phyloP scores from a whole-genome alignment of 1,139 yeast genomes.

The Geotrichum europaeum region DNA sequence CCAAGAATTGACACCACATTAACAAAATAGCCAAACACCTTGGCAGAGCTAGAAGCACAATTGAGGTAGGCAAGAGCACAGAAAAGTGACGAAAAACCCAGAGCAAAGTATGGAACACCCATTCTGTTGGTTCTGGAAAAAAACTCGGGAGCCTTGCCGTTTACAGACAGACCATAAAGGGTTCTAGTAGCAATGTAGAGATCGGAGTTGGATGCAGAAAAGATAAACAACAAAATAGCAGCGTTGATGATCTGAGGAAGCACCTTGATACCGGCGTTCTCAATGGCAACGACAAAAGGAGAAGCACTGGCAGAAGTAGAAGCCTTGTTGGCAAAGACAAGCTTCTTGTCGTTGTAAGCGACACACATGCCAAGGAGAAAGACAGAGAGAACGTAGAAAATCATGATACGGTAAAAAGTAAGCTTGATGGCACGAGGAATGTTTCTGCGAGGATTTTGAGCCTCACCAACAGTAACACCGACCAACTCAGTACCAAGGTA shows the following conservation, averaged over 20 bases:
- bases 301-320: slow-evolving; percentile 59
- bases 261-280: slow-evolving; percentile 55
- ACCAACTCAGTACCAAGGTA: slow-evolving; percentile 77
- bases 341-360: slow-evolving; percentile 37
- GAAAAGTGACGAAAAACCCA: slow-evolving; percentile 42
- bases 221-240: slow-evolving; percentile 59
- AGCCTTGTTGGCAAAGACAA: slow-evolving; percentile 25
- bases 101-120: slow-evolving; percentile 59
- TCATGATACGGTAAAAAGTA: slow-evolving; percentile 53
- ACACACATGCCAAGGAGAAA: slow-evolving; percentile 46
- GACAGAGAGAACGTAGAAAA: slow-evolving; percentile 45
- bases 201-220: slow-evolving; percentile 70
- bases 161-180: slow-evolving; percentile 54
- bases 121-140: slow-evolving; percentile 54
- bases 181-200: slow-evolving; percentile 67
- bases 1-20: slow-evolving; percentile 70
- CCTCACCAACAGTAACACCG: slow-evolving; percentile 72
- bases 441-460: slow-evolving; percentile 67
- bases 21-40: slow-evolving; percentile 61
- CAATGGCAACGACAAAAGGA: slow-evolving; percentile 60
- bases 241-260: slow-evolving; percentile 65
- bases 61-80: slow-evolving; percentile 60
- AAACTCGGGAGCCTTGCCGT: slow-evolving; percentile 57
- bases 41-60: slow-evolving; percentile 47
- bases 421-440: slow-evolving; percentile 75